These are phyloP conservation scores for Furcasterigmium sp. DNA, from an alignment of 2,329 filamentous ascomycete genomes.

Conservation along the genomic window DNA sequence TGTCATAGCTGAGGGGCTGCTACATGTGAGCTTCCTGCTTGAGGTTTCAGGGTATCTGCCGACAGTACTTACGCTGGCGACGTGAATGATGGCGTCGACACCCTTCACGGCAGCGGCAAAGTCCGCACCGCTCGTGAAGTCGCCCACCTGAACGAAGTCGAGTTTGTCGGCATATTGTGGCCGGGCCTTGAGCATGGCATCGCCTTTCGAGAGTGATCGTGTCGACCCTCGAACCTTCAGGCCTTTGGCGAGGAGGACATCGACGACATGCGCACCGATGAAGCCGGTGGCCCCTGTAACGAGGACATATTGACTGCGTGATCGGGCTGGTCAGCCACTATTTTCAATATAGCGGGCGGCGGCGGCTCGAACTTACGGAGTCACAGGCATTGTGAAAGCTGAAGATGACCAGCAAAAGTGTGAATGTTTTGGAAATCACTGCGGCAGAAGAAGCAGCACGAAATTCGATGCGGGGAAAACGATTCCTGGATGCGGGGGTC, in stretches of 20 bases:
- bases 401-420: too few relatives aligned
- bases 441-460: too few relatives aligned
- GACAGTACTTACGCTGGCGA: slow-evolving; percentile 31
- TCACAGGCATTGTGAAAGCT: too few relatives aligned
- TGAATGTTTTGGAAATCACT: too few relatives aligned
- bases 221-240: slow-evolving; percentile 24
- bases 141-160: slow-evolving; percentile 34
- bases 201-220: slow-evolving; percentile 21
- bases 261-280: slow-evolving; percentile 23
- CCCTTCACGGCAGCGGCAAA: slow-evolving; percentile 31
- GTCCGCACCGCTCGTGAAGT: slow-evolving; percentile 31
- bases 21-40: neutral
- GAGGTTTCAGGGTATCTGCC: neutral
- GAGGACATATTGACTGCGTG: slow-evolving; percentile 1
- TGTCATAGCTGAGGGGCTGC: slow-evolving; percentile 37
- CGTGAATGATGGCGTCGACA: slow-evolving; percentile 37
- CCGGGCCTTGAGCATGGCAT: slow-evolving; percentile 28
- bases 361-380: too few relatives aligned
- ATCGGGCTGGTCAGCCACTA: too few relatives aligned
- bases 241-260: slow-evolving; percentile 21
- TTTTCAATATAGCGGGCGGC: too few relatives aligned
- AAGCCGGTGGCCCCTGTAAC: slow-evolving; percentile 15
- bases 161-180: slow-evolving; percentile 27
- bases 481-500: too few relatives aligned
- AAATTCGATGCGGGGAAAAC: too few relatives aligned